Evolutionary conservation across 768 basidiomycete species (phyloP).

Genomic region (Gymnopilus junonius): DNA sequence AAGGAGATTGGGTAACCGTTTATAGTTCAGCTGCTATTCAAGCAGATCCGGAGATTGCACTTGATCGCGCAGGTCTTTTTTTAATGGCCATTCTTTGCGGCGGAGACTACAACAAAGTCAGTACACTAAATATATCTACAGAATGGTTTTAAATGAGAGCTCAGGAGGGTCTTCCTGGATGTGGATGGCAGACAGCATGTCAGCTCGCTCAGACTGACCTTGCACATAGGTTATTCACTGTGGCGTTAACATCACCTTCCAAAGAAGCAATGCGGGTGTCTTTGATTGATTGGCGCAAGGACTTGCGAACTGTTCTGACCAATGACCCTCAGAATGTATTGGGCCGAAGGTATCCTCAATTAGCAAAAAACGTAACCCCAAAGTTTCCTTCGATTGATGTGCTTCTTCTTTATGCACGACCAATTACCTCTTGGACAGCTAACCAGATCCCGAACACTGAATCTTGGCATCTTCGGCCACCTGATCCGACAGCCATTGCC

Average conservation of each 20-base stretch:
- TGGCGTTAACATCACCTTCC: background rate
- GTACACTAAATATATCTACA: background rate
- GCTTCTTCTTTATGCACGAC: background rate
- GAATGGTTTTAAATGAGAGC: background rate
- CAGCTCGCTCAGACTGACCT: background rate
- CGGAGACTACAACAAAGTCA: conserved; percentile 15
- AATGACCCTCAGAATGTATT: background rate
- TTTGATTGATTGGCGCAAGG: conserved; percentile 1
- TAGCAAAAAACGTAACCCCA: background rate
- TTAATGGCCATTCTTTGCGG: too few relatives aligned
- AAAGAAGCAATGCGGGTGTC: background rate
- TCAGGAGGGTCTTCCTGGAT: conserved; percentile 10
- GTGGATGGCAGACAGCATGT: conserved; percentile 4
- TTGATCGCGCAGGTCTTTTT: too few relatives aligned
- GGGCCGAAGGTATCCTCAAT: background rate
- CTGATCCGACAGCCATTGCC: background rate
- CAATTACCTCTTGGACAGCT: background rate
- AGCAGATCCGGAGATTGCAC: too few relatives aligned
- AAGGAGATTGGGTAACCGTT: background rate
- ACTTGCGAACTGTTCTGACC: background rate
- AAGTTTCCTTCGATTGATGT: background rate
- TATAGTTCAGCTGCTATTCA: too few relatives aligned
- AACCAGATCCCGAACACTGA: background rate
- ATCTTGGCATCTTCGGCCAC: background rate
- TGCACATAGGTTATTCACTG: background rate